These are phyloP conservation scores for Ilyonectria robusta DNA, from an alignment of 2,329 filamentous ascomycete species.

Conservation along the genomic window DNA sequence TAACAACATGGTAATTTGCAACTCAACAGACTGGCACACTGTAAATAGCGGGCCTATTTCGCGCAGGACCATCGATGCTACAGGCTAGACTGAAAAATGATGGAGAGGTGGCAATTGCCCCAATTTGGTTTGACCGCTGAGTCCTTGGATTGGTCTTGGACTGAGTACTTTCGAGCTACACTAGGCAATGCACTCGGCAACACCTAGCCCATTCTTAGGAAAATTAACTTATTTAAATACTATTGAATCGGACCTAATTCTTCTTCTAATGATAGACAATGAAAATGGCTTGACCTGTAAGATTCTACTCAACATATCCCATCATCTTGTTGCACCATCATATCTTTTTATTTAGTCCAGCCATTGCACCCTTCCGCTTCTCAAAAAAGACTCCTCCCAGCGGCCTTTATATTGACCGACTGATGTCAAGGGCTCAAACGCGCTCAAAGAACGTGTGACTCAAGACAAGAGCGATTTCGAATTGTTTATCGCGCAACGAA, in stretches of 20 bases:
- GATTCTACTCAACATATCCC: background rate
- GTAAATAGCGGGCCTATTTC: slow-evolving; percentile 8
- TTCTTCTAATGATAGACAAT: too few relatives aligned
- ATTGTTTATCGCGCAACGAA: background rate
- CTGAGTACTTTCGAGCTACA: background rate
- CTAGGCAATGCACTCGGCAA: too few relatives aligned
- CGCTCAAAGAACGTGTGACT: background rate
- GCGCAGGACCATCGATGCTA: background rate
- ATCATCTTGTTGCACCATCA: background rate
- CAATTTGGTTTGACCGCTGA: background rate
- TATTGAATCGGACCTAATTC: too few relatives aligned
- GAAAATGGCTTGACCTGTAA: background rate
- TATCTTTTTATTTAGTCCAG: background rate
- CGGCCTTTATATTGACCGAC: background rate
- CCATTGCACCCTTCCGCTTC: background rate
- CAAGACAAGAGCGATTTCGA: background rate
- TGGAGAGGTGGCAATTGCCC: background rate
- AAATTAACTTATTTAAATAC: too few relatives aligned
- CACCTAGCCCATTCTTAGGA: too few relatives aligned
- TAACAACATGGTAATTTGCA: slow-evolving; percentile 11
- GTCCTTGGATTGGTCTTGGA: background rate
- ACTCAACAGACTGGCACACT: slow-evolving; percentile 8
- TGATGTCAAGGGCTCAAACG: background rate
- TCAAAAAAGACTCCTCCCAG: background rate
- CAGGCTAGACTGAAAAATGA: background rate